Conservation (phyloP, 495 filamentous ascomycete genomes). For the Xylaria telfairii region DNA sequence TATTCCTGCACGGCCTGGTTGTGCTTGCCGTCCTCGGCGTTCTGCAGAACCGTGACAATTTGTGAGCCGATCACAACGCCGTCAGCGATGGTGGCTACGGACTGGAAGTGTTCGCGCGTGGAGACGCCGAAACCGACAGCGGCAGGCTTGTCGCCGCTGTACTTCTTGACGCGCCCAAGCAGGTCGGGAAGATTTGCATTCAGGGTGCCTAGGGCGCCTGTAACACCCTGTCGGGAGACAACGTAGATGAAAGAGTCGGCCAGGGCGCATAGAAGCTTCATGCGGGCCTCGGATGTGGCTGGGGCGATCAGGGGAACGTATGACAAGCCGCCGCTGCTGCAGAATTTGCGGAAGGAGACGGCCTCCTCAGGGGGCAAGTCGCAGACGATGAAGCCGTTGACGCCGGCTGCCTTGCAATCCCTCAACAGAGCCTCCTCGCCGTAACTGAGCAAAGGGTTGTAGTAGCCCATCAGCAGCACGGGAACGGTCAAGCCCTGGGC, state of each 20-base stretch:
- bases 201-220: conserved; percentile 83
- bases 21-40: conserved; percentile 71
- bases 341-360: conserved; percentile 85
- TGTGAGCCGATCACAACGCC: conserved; percentile 98
- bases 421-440: conserved; percentile 87
- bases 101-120: conserved; percentile 91
- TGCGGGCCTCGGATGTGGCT: conserved; percentile 86
- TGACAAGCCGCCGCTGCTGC: conserved; percentile 79
- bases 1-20: conserved; percentile 84
- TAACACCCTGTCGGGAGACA: conserved; percentile 96
- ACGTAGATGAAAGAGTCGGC: conserved; percentile 99
- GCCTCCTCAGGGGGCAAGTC: conserved; percentile 98
- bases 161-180: conserved; percentile 83
- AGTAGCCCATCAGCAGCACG: conserved; percentile 97
- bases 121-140: conserved; percentile 96
- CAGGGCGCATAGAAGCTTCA: conserved; percentile 95
- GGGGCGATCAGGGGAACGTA: conserved; percentile 97
- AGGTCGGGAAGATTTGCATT: conserved; percentile 81
- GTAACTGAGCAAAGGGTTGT: conserved; percentile 91
- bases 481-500: conserved; percentile 77
- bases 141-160: conserved; percentile 86
- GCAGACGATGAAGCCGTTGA: conserved; percentile 97
- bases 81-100: conserved; percentile 82
- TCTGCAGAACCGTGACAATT: conserved; percentile 79
- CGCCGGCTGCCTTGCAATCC: conserved; percentile 84